Evolutionary conservation across 2,329 filamentous ascomycete genomes (phyloP), one percentile per base, ranked within the genome.

Genomic region (Niveomyces coronatus): DNA sequence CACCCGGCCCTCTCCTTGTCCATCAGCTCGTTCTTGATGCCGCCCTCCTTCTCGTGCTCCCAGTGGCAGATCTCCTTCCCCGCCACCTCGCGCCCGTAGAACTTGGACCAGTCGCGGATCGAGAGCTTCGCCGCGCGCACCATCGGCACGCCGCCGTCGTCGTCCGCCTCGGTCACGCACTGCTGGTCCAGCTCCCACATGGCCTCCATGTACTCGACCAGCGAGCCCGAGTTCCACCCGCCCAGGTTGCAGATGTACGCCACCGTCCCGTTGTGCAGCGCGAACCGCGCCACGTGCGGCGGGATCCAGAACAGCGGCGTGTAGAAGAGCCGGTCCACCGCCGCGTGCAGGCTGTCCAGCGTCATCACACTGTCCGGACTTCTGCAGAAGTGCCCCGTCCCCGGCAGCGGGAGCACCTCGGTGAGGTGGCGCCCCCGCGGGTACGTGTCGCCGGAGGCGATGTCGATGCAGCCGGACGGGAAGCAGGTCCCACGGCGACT

Each of bases 121-220:
- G 32, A 11, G n/a, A 35, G 19, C 27, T 40, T 40, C 8, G 6
- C 19, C 5, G 16, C 27, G 14, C n/a, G 26, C 9, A 22, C n/a
- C 4, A 8, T 14, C 3, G n/a, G n/a, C n/a, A n/a, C n/a, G n/a
- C 18, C 20, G 5, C 15, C 4, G 8, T 22, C 16, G 13, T n/a
- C 34, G 10, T 16, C 30, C 8, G 26, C 14, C 7, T 17, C 19
- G n/a, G 22, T 19, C n/a, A 22, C 31, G 31, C 42, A 44, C 5
- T 26, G n/a, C 13, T 29, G 19, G 28, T 44, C 42, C 14, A 39
- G 28, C 9, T 39, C 15, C 7, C 14, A 16, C 35, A 41, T 44
- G 16, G 42, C 42, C 3, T 38, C 42, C 39, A 42, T 41, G 29
- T 33, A 44, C 30, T 44, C 42, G 17, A 44, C 16, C 3, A 44